A percentile compares a stretch with the other conserved stretches of the same genome.
Evolutionary conservation across 768 basidiomycete species (phyloP).

Genomic region (Epithele typhae): DNA sequence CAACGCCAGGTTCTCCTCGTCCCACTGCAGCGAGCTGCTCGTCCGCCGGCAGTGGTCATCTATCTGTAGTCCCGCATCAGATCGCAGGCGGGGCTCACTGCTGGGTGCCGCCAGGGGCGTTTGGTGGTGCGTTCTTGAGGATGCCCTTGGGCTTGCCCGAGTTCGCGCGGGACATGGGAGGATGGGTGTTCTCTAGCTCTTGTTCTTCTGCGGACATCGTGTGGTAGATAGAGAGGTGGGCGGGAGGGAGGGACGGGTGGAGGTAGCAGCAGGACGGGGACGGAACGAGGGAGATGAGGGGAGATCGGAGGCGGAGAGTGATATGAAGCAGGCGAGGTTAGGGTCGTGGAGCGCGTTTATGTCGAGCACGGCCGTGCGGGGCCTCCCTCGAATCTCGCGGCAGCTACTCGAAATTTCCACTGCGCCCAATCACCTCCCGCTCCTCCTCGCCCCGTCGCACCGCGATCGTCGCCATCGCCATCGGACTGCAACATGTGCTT

Average conservation of each 20-base stretch:
- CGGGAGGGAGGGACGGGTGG: no score
- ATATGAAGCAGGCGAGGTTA: not conserved
- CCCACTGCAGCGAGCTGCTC: slow-evolving; percentile 85
- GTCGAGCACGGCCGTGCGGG: no score
- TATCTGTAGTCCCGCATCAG: not conserved
- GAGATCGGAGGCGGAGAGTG: not conserved
- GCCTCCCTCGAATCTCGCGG: no score
- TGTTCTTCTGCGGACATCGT: slow-evolving; percentile 16
- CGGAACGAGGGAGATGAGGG: not conserved
- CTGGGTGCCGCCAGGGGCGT: slow-evolving; percentile 27
- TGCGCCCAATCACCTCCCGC: no score
- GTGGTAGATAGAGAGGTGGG: not conserved
- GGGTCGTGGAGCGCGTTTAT: not conserved
- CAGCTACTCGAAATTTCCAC: no score
- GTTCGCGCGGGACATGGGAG: slow-evolving; percentile 50
- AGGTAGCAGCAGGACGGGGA: no score
- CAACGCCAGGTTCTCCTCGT: slow-evolving; percentile 87
- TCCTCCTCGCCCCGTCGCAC: no score
- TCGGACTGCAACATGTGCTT: no score
- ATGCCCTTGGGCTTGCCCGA: slow-evolving; percentile 84
- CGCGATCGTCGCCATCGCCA: no score
- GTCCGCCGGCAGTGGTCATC: no score
- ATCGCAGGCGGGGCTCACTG: not conserved
- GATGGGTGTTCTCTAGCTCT: slow-evolving; percentile 27
- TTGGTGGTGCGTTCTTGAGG: slow-evolving; percentile 72